phyloP scores from a whole-genome alignment of 805 yeast species.

The Candida succiphila region DNA sequence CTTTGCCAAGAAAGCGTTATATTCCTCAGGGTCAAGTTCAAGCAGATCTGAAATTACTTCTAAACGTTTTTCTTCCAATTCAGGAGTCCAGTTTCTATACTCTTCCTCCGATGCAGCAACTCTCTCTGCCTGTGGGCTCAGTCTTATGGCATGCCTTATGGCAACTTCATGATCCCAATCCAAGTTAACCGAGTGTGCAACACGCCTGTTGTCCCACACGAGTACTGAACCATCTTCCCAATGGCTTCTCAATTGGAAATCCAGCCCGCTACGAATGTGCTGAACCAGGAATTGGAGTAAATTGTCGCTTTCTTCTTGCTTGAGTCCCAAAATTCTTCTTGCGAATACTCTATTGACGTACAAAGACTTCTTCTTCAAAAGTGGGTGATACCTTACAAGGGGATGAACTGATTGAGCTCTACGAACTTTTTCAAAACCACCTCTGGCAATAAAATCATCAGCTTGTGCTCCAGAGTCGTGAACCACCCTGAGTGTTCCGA shows the following conservation, averaged over 20 bases:
- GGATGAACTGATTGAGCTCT: constrained; percentile 60
- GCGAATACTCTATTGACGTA: constrained; percentile 54
- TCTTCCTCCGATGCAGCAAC: too few species aligned
- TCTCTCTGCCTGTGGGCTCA: constrained; percentile 65
- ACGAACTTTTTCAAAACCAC: constrained; percentile 59
- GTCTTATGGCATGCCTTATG: constrained; percentile 67
- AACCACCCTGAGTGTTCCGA: constrained; percentile 52
- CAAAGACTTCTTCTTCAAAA: constrained; percentile 50
- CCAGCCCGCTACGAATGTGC: constrained; percentile 42
- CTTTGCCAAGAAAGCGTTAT: too few species aligned
- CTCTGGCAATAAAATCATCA: constrained; percentile 36
- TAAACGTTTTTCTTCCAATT: too few species aligned
- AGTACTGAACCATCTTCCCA: constrained; percentile 69
- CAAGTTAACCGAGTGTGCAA: constrained; percentile 58
- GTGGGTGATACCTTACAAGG: constrained; percentile 64
- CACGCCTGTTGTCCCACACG: constrained; percentile 72
- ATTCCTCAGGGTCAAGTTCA: too few species aligned
- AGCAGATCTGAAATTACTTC: too few species aligned
- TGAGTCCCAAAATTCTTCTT: constrained; percentile 60
- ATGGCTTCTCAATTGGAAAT: constrained; percentile 57
- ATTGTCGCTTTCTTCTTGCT: constrained; percentile 58
- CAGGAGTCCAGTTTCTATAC: constrained; percentile 22
- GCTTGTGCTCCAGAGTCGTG: constrained; percentile 73
- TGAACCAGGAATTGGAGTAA: constrained; percentile 47
- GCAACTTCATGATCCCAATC: constrained; percentile 62